These are phyloP conservation scores for Colletotrichum sp. DNA, from an alignment of 2,329 filamentous ascomycete species.

Conservation along the genomic window DNA sequence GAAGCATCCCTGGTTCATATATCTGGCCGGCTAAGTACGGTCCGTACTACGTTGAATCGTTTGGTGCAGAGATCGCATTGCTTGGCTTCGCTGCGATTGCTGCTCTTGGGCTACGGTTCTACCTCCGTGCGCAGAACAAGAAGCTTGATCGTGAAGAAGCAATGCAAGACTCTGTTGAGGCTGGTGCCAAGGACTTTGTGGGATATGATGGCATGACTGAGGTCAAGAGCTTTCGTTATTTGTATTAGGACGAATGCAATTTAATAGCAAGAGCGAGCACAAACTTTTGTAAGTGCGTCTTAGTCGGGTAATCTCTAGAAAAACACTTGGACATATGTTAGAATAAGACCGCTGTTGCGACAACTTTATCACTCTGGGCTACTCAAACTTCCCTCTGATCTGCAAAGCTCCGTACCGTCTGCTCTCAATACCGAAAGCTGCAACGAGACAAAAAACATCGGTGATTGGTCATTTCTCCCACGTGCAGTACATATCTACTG, in stretches of 20 bases:
- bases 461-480: not conserved
- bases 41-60: not conserved
- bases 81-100: not conserved
- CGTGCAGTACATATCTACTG: not conserved
- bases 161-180: not conserved
- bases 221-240: not conserved
- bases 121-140: not conserved
- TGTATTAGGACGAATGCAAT: not conserved
- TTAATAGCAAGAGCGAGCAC: no score
- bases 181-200: not conserved
- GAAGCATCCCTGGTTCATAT: not conserved
- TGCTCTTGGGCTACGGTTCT: not conserved
- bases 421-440: not conserved
- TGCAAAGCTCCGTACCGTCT: not conserved
- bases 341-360: not conserved
- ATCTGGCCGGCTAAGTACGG: not conserved
- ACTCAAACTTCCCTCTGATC: not conserved
- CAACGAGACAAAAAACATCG: not conserved
- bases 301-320: not conserved
- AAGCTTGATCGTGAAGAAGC: not conserved
- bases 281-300: not conserved
- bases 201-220: not conserved
- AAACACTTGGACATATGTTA: fast-evolving
- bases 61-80: not conserved
- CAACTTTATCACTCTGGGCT: not conserved